phyloP scores from a whole-genome alignment of 1,139 yeast species.

The Yamadazyma atmosphaerica region DNA sequence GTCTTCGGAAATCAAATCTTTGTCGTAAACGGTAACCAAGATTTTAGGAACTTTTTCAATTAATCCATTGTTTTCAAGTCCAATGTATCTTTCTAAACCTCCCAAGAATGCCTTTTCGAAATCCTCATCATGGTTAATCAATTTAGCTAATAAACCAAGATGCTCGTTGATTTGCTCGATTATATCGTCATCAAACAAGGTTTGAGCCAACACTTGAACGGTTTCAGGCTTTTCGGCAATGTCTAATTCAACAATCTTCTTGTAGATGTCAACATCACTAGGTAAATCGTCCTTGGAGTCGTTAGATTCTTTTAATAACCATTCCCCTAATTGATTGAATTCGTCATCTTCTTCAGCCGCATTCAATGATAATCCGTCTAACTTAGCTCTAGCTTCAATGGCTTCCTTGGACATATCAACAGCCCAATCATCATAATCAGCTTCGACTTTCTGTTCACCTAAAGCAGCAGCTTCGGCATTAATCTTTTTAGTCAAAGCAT shows the following conservation, averaged over 20 bases:
- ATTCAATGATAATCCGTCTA: conserved; percentile 59
- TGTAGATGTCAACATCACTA: conserved; percentile 85
- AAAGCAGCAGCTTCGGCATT: conserved; percentile 82
- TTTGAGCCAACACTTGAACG: conserved; percentile 89
- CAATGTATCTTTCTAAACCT: conserved; percentile 92
- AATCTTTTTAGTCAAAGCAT: conserved; percentile 74
- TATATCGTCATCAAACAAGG: conserved; percentile 78
- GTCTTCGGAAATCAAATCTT: conserved; percentile 83
- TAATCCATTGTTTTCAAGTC: conserved; percentile 76
- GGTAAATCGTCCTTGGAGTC: conserved; percentile 64
- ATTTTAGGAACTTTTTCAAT: conserved; percentile 78
- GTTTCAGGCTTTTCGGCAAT: conserved; percentile 74
- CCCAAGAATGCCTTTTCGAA: conserved; percentile 91
- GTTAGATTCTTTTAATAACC: conserved; percentile 63
- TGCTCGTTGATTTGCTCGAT: conserved; percentile 73
- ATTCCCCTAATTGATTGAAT: conserved; percentile 82
- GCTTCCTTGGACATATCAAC: conserved; percentile 98
- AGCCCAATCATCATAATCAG: conserved; percentile 93
- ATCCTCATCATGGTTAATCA: conserved; percentile 60
- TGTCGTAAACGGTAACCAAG: conserved; percentile 75
- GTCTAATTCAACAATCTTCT: conserved; percentile 80
- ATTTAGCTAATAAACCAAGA: conserved; percentile 77
- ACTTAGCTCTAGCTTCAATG: conserved; percentile 84
- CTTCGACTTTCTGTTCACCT: conserved; percentile 54
- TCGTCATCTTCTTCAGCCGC: conserved; percentile 41